phyloP scores from a whole-genome alignment of 352 stramenopile species.

The Globisporangium radiosum region DNA sequence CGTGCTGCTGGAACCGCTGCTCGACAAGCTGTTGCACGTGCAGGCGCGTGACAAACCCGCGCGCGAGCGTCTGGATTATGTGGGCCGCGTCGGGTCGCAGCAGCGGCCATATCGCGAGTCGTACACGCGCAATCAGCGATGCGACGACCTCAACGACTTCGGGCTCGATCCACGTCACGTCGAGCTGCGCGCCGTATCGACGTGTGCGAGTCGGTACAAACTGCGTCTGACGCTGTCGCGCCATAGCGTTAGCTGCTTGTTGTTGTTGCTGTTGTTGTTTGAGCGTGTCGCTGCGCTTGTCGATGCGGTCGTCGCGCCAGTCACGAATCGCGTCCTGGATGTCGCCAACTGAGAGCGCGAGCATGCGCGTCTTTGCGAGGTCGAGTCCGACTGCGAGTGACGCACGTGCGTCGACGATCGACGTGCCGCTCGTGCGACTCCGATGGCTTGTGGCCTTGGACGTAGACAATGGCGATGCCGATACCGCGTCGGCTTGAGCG shows the following conservation, averaged over 20 bases:
- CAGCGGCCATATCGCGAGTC: conserved; percentile 17
- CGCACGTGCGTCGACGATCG: conserved; percentile 17
- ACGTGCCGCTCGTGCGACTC: not conserved
- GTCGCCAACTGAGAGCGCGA: conserved; percentile 44
- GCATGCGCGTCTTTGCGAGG: conserved; percentile 35
- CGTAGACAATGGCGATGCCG: no score
- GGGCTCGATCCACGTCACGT: conserved; percentile 63
- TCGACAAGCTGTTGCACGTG: conserved; percentile 26
- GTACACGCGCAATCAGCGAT: conserved; percentile 33
- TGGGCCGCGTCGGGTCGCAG: conserved; percentile 44
- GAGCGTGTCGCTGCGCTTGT: conserved; percentile 17
- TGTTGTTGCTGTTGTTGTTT: conserved; percentile 10
- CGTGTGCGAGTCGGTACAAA: conserved; percentile 41
- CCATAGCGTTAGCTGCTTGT: not conserved
- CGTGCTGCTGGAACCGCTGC: conserved; percentile 27
- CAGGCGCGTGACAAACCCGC: conserved; percentile 31
- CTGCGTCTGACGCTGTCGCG: conserved; percentile 3
- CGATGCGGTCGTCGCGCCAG: conserved; percentile 46
- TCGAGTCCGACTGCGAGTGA: conserved; percentile 43
- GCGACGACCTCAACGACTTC: conserved; percentile 48
- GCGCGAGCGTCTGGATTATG: conserved; percentile 46
- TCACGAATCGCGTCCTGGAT: conserved; percentile 37
- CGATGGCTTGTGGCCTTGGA: no score
- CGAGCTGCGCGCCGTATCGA: conserved; percentile 35
- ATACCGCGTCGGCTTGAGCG: no score